Evolutionary conservation across 768 basidiomycete species (phyloP).

Genomic region (Lyophyllum semitale): DNA sequence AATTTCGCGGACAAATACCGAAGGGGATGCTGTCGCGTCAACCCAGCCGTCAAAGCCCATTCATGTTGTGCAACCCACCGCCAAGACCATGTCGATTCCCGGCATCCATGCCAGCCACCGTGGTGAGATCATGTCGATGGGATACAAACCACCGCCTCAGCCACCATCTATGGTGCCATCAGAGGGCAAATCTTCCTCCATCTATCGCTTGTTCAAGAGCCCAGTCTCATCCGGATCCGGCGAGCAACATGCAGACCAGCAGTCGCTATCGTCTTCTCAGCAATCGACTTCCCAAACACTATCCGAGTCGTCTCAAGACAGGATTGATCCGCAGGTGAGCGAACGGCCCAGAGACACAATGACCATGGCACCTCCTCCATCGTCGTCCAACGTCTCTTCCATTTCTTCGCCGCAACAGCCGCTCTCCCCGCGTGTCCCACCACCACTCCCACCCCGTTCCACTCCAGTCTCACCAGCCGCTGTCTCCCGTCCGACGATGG

Average conservation of each 20-base stretch:
- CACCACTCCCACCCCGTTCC: constrained; percentile 53
- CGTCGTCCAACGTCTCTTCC: background rate
- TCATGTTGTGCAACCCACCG: constrained; percentile 77
- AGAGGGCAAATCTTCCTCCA: constrained; percentile 49
- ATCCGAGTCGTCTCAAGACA: constrained; percentile 10
- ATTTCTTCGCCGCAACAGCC: constrained; percentile 30
- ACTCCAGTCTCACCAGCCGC: constrained; percentile 22
- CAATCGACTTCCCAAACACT: constrained; percentile 6
- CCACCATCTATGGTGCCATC: constrained; percentile 29
- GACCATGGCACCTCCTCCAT: constrained; percentile 3
- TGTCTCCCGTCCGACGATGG: constrained; percentile 27
- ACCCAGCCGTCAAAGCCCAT: constrained; percentile 36
- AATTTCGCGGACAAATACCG: constrained; percentile 34
- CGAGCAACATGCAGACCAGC: constrained; percentile 14
- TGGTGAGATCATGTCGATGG: constrained; percentile 87
- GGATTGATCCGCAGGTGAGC: constrained; percentile 3
- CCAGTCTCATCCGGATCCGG: constrained; percentile 31
- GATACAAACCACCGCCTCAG: constrained; percentile 58
- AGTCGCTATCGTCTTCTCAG: constrained; percentile 5
- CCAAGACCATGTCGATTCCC: constrained; percentile 83
- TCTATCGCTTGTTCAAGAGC: constrained; percentile 78
- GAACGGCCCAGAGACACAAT: background rate
- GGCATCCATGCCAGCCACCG: constrained; percentile 84
- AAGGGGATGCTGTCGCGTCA: constrained; percentile 29
- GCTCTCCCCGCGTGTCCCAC: constrained; percentile 45